These are phyloP conservation scores for Pachysolen tannophilus DNA, from an alignment of 805 yeast genomes.

Conservation along the genomic window DNA sequence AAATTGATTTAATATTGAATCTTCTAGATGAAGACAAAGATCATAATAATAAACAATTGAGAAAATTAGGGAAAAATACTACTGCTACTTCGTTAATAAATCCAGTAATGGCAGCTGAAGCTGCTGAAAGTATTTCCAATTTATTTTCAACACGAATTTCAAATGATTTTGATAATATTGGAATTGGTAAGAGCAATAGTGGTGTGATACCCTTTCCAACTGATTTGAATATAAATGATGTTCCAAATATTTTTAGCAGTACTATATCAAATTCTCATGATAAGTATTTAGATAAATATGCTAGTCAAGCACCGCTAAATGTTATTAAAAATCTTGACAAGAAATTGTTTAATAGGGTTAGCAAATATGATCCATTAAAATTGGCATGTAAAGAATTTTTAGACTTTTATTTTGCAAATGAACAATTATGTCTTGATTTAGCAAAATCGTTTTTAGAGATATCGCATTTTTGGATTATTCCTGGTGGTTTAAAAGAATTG, in stretches of 20 bases:
- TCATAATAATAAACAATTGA: slow-evolving; percentile 6
- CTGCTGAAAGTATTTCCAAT: neutral
- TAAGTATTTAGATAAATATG: slow-evolving; percentile 1
- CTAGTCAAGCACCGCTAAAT: slow-evolving; percentile 23
- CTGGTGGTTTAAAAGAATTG: slow-evolving; percentile 34
- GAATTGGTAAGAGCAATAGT: no score
- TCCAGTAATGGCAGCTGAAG: neutral
- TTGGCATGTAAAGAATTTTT: slow-evolving; percentile 25
- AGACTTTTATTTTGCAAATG: slow-evolving; percentile 27
- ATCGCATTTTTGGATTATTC: slow-evolving; percentile 42
- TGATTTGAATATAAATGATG: neutral
- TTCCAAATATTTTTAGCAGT: neutral
- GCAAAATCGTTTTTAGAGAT: slow-evolving; percentile 31
- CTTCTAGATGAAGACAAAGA: no score
- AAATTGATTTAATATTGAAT: slow-evolving; percentile 13
- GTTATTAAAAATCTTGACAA: slow-evolving; percentile 29
- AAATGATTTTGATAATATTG: no score
- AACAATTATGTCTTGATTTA: slow-evolving; percentile 24
- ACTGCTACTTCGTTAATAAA: neutral
- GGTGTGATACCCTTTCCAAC: neutral
- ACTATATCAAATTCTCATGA: neutral
- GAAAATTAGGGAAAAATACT: neutral
- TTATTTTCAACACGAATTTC: neutral
- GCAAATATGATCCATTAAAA: slow-evolving; percentile 14
- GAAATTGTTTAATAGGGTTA: slow-evolving; percentile 26